phyloP scores from a whole-genome alignment of 106 monocot genomes.

The Dendrobium huoshanense region DNA sequence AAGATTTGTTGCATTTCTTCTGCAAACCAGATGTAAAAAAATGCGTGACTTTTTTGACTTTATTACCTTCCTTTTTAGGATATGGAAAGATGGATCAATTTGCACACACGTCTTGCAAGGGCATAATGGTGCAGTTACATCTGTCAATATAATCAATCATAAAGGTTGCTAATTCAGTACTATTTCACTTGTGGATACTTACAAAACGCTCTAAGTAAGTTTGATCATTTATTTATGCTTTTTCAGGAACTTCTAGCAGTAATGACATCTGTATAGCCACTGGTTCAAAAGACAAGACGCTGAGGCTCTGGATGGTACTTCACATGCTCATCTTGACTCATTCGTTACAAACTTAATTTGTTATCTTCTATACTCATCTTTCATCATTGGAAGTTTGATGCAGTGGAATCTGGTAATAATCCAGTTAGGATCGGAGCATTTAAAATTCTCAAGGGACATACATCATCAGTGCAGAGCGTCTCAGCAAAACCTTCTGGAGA shows the following conservation, averaged over 20 bases:
- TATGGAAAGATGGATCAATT: conserved; percentile 62
- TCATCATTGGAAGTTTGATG: conserved; percentile 36
- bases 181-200: not conserved
- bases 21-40: not conserved
- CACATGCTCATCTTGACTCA: not conserved
- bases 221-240: not conserved
- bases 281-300: conserved; percentile 78
- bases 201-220: not conserved
- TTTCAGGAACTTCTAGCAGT: conserved; percentile 27
- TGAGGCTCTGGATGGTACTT: conserved; percentile 83
- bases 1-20: not conserved
- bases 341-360: not conserved
- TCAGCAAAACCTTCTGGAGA: conserved; percentile 49
- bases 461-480: conserved; percentile 62
- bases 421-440: conserved; percentile 44
- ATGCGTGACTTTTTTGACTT: not conserved
- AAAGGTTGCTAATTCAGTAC: conserved; percentile 36
- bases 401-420: conserved; percentile 23
- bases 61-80: conserved; percentile 30
- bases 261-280: conserved; percentile 47
- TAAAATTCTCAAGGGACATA: conserved; percentile 66
- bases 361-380: conserved; percentile 3
- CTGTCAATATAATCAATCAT: conserved; percentile 50
- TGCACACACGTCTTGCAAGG: conserved; percentile 83
- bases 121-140: conserved; percentile 65